Conservation (phyloP, 345 rosid species). For the Pistacia atlantica region DNA sequence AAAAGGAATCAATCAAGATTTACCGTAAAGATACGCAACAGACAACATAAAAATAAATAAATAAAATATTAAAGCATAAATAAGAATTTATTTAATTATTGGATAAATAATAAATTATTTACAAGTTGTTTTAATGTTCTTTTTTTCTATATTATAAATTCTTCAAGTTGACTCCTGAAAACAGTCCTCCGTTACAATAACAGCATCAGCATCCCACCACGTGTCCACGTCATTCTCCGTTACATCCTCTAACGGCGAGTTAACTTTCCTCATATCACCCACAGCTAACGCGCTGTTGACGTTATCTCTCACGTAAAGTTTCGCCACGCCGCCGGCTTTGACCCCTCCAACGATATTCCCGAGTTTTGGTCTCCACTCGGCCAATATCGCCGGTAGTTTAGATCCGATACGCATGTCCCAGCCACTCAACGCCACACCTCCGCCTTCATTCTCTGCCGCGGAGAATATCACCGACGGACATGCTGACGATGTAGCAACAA, state of each 20-base stretch:
- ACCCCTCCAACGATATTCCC: constrained; percentile 40
- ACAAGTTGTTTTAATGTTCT: neutral
- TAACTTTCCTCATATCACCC: constrained; percentile 61
- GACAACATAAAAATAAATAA: too few relatives aligned
- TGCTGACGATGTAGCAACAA: constrained; percentile 21
- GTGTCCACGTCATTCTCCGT: constrained; percentile 43
- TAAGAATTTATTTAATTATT: too few relatives aligned
- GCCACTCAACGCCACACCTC: constrained; percentile 36
- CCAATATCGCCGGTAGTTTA: constrained; percentile 53
- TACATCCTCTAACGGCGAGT: constrained; percentile 43
- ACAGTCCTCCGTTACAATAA: constrained; percentile 24
- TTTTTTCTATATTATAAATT: neutral
- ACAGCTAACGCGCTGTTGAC: constrained; percentile 43
- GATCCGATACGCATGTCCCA: constrained; percentile 66
- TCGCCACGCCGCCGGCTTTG: constrained; percentile 33
- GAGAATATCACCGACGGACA: constrained; percentile 48
- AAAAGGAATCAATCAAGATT: too few relatives aligned
- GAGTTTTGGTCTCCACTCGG: constrained; percentile 58
- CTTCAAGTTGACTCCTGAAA: neutral
- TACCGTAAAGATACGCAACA: too few relatives aligned
- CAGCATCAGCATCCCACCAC: constrained; percentile 72
- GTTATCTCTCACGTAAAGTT: constrained; percentile 51
- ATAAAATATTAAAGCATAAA: too few relatives aligned
- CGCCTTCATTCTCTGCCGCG: constrained; percentile 32
- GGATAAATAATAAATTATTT: neutral